Evolutionary conservation across 2,329 filamentous ascomycete genomes (phyloP), one percentile per base, ranked within the genome.

Genomic region (Trichoderma cornu-damae): DNA sequence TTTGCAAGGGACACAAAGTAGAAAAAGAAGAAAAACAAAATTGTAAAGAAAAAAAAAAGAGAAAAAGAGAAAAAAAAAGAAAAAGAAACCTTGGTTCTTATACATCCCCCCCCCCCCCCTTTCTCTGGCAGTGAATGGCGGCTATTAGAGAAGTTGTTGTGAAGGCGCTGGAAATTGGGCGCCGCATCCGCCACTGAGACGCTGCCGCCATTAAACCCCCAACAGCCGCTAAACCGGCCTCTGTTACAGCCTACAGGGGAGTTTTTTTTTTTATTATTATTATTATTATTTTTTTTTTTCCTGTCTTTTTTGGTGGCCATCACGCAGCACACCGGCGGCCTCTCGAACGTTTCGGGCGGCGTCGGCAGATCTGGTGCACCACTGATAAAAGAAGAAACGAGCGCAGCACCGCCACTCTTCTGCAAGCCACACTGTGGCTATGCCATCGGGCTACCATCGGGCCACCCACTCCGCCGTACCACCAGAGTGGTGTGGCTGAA

Each of bases 231-330:
- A 48, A 42, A 24, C 37, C 14, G 30, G 53, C 35, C 5, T 26
- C 35, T 6, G 18, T 34, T 42, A 49, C 53, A 57, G 53, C 44
- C 30, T 42, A 49, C 53, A 57, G 53, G 53, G 53, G 53, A 57
- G 9, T 26, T 20, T 34, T n/a, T n/a, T n/a, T n/a, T n/a, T n/a
- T n/a, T n/a, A n/a, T n/a, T n/a, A n/a, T n/a, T n/a, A n/a, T n/a
- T n/a, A n/a, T n/a, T n/a, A n/a, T n/a, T n/a, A n/a, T n/a, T n/a
- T n/a, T n/a, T n/a, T n/a, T n/a, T n/a, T n/a, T n/a, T n/a, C n/a
- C n/a, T n/a, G n/a, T n/a, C n/a, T n/a, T n/a, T n/a, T n/a, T 26
- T 57, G 42, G 53, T 28, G 51, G 49, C 49, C 52, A 34, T 42
- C 9, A 14, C 18, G 37, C 50, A 18, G 38, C n/a, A 8, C 9